These are phyloP conservation scores for Tylopilus orsonianus DNA, from an alignment of 1,284 basidiomycete genomes.

Conservation along the genomic window DNA sequence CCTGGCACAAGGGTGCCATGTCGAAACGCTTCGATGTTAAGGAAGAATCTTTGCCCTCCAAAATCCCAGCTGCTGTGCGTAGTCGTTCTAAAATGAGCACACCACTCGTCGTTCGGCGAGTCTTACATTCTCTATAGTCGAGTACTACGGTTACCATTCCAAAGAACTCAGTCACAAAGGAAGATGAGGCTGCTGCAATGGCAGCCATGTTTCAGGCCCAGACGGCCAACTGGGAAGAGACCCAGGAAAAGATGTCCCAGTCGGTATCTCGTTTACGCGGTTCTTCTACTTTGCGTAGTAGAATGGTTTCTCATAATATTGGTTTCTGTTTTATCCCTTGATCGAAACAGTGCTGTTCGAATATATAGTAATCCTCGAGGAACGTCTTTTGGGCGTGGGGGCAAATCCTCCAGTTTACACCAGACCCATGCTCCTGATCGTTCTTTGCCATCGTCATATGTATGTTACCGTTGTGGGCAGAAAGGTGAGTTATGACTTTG, in stretches of 20 bases:
- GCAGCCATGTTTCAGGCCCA: constrained; percentile 95
- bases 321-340: constrained; percentile 40
- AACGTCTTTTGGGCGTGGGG: constrained; percentile 55
- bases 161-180: constrained; percentile 50
- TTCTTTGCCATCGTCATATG: constrained; percentile 89
- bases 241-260: constrained; percentile 97
- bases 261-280: constrained; percentile 65
- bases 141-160: constrained; percentile 23
- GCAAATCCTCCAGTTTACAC: constrained; percentile 54
- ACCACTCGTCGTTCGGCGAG: constrained; percentile 19
- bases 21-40: constrained; percentile 90
- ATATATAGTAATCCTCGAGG: constrained; percentile 68
- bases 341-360: constrained; percentile 62
- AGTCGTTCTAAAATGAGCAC: constrained; percentile 10
- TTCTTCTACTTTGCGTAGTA: constrained; percentile 61
- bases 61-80: constrained; percentile 36
- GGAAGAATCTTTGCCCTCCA: constrained; percentile 50
- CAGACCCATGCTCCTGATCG: constrained; percentile 55
- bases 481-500: constrained; percentile 68
- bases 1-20: constrained; percentile 72
- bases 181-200: constrained; percentile 85
- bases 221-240: constrained; percentile 91
- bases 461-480: constrained; percentile 98
- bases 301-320: constrained; percentile 62
- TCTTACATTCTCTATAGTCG: constrained; percentile 30